These are phyloP conservation scores for Volvariella volvacea DNA, from an alignment of 1,284 basidiomycete genomes.

Conservation along the genomic window DNA sequence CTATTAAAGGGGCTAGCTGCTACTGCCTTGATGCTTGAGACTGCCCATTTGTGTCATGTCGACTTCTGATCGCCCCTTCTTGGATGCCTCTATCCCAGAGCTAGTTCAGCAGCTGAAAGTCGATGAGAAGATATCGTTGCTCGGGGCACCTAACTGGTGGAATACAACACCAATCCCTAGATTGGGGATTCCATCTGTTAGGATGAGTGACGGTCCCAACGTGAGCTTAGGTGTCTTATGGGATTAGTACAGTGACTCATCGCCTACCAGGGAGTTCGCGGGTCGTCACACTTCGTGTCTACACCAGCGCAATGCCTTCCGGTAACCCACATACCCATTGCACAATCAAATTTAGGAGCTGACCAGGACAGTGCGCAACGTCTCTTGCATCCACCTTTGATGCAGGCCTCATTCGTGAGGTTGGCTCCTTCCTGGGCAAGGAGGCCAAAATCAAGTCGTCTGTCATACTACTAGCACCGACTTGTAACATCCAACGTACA, in stretches of 20 bases:
- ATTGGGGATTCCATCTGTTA: conserved; percentile 53
- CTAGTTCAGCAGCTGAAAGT: conserved; percentile 46
- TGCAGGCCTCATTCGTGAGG: conserved; percentile 41
- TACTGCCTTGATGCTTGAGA: no score
- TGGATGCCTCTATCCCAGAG: conserved; percentile 44
- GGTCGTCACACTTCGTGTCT: conserved; percentile 58
- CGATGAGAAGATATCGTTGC: conserved; percentile 59
- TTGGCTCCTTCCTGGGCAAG: conserved; percentile 50
- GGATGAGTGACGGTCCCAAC: conserved; percentile 65
- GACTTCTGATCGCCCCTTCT: conserved; percentile 31
- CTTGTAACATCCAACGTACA: conserved; percentile 64
- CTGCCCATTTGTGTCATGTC: no score
- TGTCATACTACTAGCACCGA: conserved; percentile 57
- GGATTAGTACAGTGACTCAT: background rate
- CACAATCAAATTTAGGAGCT: conserved; percentile 5
- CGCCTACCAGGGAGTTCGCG: conserved; percentile 47
- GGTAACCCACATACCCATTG: conserved; percentile 23
- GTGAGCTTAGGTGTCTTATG: conserved; percentile 24
- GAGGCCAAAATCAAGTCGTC: conserved; percentile 62
- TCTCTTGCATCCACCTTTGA: conserved; percentile 64
- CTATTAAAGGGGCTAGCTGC: no score
- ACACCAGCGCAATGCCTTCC: conserved; percentile 60
- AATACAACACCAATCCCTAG: conserved; percentile 53
- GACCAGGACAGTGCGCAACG: conserved; percentile 48
- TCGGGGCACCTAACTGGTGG: conserved; percentile 68